Conservation (phyloP, 2,329 filamentous ascomycete genomes). For the Apiospora sp. region DNA sequence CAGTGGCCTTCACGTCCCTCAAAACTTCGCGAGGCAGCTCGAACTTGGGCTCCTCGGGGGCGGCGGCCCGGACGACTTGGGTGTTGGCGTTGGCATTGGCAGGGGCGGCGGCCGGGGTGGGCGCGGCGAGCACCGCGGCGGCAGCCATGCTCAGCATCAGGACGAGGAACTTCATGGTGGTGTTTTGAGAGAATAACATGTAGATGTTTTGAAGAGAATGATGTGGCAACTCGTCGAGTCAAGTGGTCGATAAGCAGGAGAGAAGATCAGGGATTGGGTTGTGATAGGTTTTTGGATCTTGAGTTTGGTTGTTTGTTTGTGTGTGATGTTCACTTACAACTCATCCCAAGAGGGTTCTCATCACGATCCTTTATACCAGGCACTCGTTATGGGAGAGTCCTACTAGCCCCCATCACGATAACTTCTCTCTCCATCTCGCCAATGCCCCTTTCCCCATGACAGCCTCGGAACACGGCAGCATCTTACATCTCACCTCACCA, state of each 20-base stretch:
- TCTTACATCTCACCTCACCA: neutral
- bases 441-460: neutral
- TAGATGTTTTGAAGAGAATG: neutral
- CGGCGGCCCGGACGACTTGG: neutral
- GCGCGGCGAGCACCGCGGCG: neutral
- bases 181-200: neutral
- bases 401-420: neutral
- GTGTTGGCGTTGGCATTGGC: neutral
- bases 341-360: neutral
- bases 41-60: neutral
- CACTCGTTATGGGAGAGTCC: neutral
- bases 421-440: neutral
- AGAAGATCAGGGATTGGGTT: neutral
- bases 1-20: neutral
- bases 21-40: neutral
- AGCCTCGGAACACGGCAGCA: neutral
- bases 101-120: neutral
- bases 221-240: neutral
- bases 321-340: neutral
- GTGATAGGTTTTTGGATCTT: neutral
- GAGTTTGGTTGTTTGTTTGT: neutral
- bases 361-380: neutral
- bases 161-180: conserved; percentile 3
- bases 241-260: neutral
- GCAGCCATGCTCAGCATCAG: conserved; percentile 14